Evolutionary conservation across 768 basidiomycete species (phyloP), one percentile per base, ranked within the genome.

Genomic region (Chlorophyllum brunneum): DNA sequence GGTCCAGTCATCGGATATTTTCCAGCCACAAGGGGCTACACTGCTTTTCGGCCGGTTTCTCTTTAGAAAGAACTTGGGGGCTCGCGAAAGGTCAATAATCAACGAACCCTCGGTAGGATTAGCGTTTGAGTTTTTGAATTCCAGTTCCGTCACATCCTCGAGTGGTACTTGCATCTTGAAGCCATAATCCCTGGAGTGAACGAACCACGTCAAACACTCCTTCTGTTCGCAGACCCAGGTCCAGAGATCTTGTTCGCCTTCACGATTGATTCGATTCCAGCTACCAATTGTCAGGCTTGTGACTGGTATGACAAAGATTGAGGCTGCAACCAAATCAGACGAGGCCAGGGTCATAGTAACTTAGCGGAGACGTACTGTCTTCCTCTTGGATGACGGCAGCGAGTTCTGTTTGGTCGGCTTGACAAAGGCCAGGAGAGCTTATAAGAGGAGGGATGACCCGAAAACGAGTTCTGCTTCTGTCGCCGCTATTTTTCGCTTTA

Each of bases 131-230:
- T 80, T 74, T 22, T 73, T 68, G 65, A 87, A 83, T 46, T 79
- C 75, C 4, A 81, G 76, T 26, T 82, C 72, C 16, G 74, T 58
- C 55, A 92, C 83, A 54, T 67, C 75, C 51, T 80, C 73, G 67
- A 86, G 89, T 4, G 87, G 80, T 15, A 92, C 75, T 55, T 88
- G 86, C 86, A 92, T 92, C 67, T 92, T 92, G 76, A 91, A 92
- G 16, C 86, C 80, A 56, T 77, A 78, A 18, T 86, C 87, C 0
- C 70, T 74, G 5, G 85, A 85, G 36, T 82, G 80, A 50, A 92
- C 84, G 65, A 85, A 92, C 91, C 91, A 92, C 3, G 79, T 80
- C 24, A 92, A 69, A 60, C 78, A 82, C 36, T 77, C 81, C 58
- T 80, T 85, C 36, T 64, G 56, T 20, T 90, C 85, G 64, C 79